Base-by-base conservation (phyloP, 2,329 filamentous ascomycete species). In the Acarospora socialis region DNA sequence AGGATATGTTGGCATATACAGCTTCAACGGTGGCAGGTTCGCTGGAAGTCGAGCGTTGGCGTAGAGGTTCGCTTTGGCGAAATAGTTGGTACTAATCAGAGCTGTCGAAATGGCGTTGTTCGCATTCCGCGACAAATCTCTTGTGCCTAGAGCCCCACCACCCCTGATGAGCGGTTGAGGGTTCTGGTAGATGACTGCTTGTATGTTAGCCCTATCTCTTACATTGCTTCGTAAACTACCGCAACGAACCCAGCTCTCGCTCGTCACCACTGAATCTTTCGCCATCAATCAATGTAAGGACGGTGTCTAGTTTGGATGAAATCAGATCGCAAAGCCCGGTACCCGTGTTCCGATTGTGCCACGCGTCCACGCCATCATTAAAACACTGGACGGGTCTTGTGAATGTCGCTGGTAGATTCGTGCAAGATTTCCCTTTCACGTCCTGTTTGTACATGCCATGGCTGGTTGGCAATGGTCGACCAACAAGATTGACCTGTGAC, bases 31-130 rank as follows among this genome's bases (percentile, higher is more conserved):
- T 1, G 74, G 70, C 2, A 92, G 60, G 38, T 77, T 60, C 21
- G 66, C 59, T 0, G 81, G 78, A 4, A 92, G 59, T 35, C 69
- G 72, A 2, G 82, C 81, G 50, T 92, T 92, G 27, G 71, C 66
- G 49, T 92, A 92, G 1, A 75, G 56, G 46, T 83, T 77, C 9
- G 82, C 78, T 51, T 90, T 92, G 9, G 73, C 66, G 43, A 84
- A 82, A 47, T 76, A 73, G 38, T 66, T 70, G 6, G 63, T 63
- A 7, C 63, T 61, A 2, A 59, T 52, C 3, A 59, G 42, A 4
- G 52, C 50, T 1, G 53, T 46, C 30, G 15, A 35, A 23, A 45
- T 35, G n/a, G 43, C 43, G 17, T 28, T 28, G 24, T 46, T 39
- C 15, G 40, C 43, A 14, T 37, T 33, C 19, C 30, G 34, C 14